Evolutionary conservation across 768 basidiomycete genomes (phyloP).

Genomic region (Roridomyces roridus): DNA sequence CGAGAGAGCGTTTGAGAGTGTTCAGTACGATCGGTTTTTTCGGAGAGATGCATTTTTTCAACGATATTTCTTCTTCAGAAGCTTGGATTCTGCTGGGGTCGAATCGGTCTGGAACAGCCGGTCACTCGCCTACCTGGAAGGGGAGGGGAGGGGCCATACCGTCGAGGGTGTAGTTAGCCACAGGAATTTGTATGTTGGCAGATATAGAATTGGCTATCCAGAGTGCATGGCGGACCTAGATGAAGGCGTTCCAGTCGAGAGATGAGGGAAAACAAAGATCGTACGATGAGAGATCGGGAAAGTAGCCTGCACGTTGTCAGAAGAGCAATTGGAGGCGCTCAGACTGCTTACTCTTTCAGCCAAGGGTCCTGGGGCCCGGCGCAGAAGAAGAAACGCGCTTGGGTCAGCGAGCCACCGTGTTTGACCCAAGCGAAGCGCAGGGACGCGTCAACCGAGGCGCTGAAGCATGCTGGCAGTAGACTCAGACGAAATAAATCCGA

Average conservation of each 20-base stretch:
- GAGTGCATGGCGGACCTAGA: slow-evolving; percentile 21
- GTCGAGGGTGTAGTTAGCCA: slow-evolving; percentile 22
- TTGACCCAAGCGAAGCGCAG: slow-evolving; percentile 16
- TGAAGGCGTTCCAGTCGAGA: background rate
- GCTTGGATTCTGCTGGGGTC: slow-evolving; percentile 6
- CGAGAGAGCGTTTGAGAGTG: too few species aligned
- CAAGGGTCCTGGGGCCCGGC: slow-evolving; percentile 9
- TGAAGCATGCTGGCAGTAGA: slow-evolving; percentile 10
- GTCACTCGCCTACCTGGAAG: too few species aligned
- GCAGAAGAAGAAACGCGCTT: slow-evolving; percentile 13
- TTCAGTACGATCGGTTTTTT: too few species aligned
- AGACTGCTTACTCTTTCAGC: slow-evolving; percentile 7
- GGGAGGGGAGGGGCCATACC: background rate
- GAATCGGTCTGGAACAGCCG: slow-evolving; percentile 19
- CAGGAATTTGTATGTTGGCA: slow-evolving; percentile 16
- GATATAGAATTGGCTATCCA: slow-evolving; percentile 24
- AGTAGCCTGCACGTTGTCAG: slow-evolving; percentile 10
- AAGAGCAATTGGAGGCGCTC: background rate
- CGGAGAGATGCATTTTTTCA: background rate
- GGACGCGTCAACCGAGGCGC: slow-evolving; percentile 9
- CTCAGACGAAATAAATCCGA: too few species aligned
- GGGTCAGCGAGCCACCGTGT: slow-evolving; percentile 9
- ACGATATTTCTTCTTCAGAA: too few species aligned
- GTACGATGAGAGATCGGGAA: slow-evolving; percentile 20
- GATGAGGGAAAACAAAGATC: background rate